These are phyloP conservation scores for Zarea fungicola DNA, from an alignment of 2,329 filamentous ascomycete species.

Conservation along the genomic window DNA sequence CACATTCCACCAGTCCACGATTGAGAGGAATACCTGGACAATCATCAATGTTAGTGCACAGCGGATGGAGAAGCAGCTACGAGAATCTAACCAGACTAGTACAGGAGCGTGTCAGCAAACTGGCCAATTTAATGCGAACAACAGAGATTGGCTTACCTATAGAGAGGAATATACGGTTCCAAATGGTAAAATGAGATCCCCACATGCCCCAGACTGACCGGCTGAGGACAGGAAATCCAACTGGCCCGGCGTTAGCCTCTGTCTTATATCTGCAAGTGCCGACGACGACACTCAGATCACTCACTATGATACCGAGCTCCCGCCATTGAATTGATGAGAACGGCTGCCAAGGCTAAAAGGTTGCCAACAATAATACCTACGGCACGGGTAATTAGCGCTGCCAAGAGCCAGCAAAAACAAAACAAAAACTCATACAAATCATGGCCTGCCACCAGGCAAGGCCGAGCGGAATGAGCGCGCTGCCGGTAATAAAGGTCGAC, in stretches of 20 bases:
- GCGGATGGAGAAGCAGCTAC: background rate
- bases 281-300: no score
- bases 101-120: constrained; percentile 8
- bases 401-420: background rate
- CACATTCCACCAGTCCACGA: constrained; percentile 43
- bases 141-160: constrained; percentile 27
- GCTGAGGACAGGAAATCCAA: constrained; percentile 35
- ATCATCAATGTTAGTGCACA: background rate
- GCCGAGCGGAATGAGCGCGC: constrained; percentile 35
- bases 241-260: constrained; percentile 15
- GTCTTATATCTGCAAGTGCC: background rate
- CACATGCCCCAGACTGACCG: constrained; percentile 36
- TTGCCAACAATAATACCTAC: constrained; percentile 33
- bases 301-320: constrained; percentile 37
- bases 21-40: constrained; percentile 36
- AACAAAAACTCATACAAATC: constrained; percentile 25
- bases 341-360: constrained; percentile 31
- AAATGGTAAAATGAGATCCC: constrained; percentile 37
- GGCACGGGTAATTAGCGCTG: background rate
- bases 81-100: constrained; percentile 21
- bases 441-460: constrained; percentile 39
- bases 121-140: background rate
- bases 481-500: constrained; percentile 35
- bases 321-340: constrained; percentile 39
- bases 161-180: constrained; percentile 37